Evolutionary conservation across 1,284 basidiomycete genomes (phyloP).

Genomic region (Cutaneotrichosporon cyanovorans): DNA sequence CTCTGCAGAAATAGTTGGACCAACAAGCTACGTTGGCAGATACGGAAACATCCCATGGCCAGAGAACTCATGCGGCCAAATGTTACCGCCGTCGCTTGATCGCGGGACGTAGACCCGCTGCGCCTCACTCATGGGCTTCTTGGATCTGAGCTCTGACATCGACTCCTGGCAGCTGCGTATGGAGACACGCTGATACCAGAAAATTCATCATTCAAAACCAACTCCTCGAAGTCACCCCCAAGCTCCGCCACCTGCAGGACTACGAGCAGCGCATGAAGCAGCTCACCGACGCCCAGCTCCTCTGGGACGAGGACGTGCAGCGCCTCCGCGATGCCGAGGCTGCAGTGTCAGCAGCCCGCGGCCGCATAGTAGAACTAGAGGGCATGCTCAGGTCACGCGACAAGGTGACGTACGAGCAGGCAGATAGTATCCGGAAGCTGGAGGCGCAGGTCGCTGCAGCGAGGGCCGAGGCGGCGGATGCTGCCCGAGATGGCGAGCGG

Average conservation of each 20-base stretch:
- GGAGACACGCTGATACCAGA: neutral
- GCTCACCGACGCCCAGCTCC: constrained; percentile 28
- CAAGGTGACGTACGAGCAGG: constrained; percentile 18
- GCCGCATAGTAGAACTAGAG: constrained; percentile 23
- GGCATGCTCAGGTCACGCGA: constrained; percentile 22
- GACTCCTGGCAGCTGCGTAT: no score
- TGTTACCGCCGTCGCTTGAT: no score
- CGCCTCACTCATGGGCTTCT: no score
- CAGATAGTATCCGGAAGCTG: constrained; percentile 9
- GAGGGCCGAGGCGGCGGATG: no score
- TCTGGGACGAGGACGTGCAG: constrained; percentile 35
- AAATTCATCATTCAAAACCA: constrained; percentile 37
- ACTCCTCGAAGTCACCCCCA: constrained; percentile 31
- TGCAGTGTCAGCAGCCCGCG: constrained; percentile 14
- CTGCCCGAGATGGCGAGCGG: constrained; percentile 1
- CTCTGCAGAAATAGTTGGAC: no score
- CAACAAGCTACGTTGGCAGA: no score
- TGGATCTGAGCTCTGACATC: no score
- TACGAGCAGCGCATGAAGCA: constrained; percentile 40
- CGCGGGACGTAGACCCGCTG: no score
- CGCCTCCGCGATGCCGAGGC: constrained; percentile 23
- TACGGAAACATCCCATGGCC: no score
- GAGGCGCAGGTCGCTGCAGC: neutral
- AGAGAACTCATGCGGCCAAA: no score
- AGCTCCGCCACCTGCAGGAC: constrained; percentile 36